Base-by-base conservation (phyloP, 2,329 filamentous ascomycete species). In the Hypoxylon sp. region DNA sequence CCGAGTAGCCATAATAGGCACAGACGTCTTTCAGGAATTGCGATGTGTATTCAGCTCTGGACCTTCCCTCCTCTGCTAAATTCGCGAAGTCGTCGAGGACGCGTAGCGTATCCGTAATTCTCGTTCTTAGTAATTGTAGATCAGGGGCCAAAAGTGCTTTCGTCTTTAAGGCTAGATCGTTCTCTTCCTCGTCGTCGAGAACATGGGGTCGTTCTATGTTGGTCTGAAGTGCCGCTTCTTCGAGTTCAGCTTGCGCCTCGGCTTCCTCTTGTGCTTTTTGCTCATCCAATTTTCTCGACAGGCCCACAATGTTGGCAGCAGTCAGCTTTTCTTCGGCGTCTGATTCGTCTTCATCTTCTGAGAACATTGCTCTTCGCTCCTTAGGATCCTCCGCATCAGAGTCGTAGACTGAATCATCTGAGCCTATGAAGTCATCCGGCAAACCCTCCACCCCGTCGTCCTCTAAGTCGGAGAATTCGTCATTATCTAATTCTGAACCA, bases 1-100 rank as follows among this genome's bases (percentile, higher is more conserved):
- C 89, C 2, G 93, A 97, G 84, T 99, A 99, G 66, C 95, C 94
- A 79, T 99, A 99, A 85, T 99, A 99, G 61, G 91, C 89, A 82
- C 94, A 98, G 65, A 98, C 92, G 76, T 99, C 96, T 81, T 93
- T 92, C 67, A 98, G 82, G 60, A 99, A 85, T 79, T 97, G 92
- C 21, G 89, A 85, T 13, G 92, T 93, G 80, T 99, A 98, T 77
- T 98, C 96, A 56, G 91, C 88, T 74, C 96, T 89, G 62, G 93
- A 97, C 73, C 93, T 89, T 30, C 90, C 91, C 41, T 91, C 87
- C 78, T 97, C 92, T 23, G 90, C 88, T 11, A 98, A 84, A 52
- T 93, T 93, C 67, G 91, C 85, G 79, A 98, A 94, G 79, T 97
- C 93, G 74, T 95, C 93, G 38, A 99, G 84, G 32, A 98, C 92